Conservation (phyloP, 2,329 filamentous ascomycete species). For the Aspergillus neoniger region DNA sequence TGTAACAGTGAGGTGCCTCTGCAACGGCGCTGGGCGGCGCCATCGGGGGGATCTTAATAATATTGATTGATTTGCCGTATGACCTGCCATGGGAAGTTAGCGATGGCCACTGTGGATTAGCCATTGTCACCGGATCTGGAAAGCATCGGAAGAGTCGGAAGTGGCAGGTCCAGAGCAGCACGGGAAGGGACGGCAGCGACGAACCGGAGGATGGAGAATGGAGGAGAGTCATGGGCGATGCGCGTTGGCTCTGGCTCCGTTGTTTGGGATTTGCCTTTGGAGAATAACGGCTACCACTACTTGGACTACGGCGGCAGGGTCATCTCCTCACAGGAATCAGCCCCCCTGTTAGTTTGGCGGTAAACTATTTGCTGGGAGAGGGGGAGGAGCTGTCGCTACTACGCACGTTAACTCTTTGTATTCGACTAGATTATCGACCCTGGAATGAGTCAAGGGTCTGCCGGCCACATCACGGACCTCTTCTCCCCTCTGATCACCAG, state of each 20-base stretch:
- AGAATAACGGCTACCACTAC: not conserved
- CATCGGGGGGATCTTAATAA: constrained; percentile 20
- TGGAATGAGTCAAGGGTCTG: constrained; percentile 11
- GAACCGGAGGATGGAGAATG: constrained; percentile 12
- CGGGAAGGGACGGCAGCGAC: constrained; percentile 18
- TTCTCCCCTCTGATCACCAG: constrained; percentile 20
- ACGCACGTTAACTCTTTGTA: not conserved
- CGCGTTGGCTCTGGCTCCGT: constrained; percentile 1
- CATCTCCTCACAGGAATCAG: constrained; percentile 10
- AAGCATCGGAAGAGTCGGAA: constrained; percentile 27
- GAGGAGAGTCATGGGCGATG: constrained; percentile 2
- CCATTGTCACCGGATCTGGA: constrained; percentile 26
- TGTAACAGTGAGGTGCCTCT: constrained; percentile 1
- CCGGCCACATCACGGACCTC: constrained; percentile 17
- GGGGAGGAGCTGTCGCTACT: not conserved
- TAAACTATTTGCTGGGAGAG: not conserved
- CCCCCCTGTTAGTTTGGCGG: constrained; percentile 2
- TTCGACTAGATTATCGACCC: not conserved
- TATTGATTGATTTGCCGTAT: constrained; percentile 24
- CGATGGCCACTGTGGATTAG: constrained; percentile 20
- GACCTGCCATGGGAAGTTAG: constrained; percentile 26
- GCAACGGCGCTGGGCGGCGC: constrained; percentile 13
- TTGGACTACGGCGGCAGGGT: not conserved
- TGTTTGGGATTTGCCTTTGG: not conserved
- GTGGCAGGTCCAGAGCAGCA: constrained; percentile 12